Conservation (phyloP, 805 yeast genomes). For the Candida taoyuanica region DNA sequence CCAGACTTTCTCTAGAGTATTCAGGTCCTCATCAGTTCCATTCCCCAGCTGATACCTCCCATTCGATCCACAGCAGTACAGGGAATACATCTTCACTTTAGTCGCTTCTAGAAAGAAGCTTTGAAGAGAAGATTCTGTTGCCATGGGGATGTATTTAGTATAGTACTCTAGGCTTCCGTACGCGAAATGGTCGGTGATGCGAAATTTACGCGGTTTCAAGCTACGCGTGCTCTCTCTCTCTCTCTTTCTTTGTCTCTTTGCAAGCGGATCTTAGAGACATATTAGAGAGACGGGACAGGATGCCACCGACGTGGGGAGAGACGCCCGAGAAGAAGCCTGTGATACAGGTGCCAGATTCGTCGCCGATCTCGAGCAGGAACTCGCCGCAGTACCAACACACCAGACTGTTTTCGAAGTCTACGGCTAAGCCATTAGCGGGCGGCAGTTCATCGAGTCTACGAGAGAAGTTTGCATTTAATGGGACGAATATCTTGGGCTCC, state of each 20-base stretch:
- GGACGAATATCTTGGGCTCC: slow-evolving; percentile 20
- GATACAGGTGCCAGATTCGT: slow-evolving; percentile 49
- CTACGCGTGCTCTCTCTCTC: no score
- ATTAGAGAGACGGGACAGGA: neutral
- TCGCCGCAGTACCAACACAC: slow-evolving; percentile 15
- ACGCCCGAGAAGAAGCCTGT: slow-evolving; percentile 26
- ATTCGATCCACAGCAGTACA: slow-evolving; percentile 77
- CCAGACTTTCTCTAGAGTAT: no score
- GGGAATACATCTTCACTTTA: slow-evolving; percentile 12
- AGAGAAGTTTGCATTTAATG: slow-evolving; percentile 40
- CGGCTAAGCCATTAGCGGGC: slow-evolving; percentile 7
- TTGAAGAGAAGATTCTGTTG: neutral
- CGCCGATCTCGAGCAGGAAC: slow-evolving; percentile 32
- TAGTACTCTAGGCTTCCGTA: no score
- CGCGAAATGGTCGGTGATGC: no score
- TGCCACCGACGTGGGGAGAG: slow-evolving; percentile 12
- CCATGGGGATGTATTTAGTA: neutral
- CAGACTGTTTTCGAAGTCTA: slow-evolving; percentile 11
- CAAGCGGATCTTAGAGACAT: no score
- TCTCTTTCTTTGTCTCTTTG: no score
- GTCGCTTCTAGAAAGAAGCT: neutral
- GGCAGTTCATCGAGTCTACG: slow-evolving; percentile 23
- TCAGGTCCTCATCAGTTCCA: slow-evolving; percentile 21
- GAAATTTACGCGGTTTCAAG: no score
- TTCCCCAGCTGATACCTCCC: slow-evolving; percentile 73